phyloP scores from a whole-genome alignment of 768 basidiomycete genomes.

The Tricholoma sp. region DNA sequence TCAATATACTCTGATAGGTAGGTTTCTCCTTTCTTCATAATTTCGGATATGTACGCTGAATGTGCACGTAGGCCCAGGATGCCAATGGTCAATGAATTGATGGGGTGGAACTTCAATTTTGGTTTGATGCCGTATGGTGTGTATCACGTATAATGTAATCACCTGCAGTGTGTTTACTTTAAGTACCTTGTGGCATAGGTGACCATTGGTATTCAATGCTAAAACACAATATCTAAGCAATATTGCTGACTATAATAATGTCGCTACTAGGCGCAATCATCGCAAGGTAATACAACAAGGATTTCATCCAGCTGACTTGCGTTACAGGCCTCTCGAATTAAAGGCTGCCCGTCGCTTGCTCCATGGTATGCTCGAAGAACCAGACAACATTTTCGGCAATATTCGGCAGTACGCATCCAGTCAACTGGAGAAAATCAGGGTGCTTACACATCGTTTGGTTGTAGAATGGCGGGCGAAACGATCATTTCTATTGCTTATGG shows the following conservation, averaged over 20 bases:
- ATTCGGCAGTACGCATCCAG: conserved; percentile 10
- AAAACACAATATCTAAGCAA: too few relatives aligned
- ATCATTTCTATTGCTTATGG: conserved; percentile 31
- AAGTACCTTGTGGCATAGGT: neutral
- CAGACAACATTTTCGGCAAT: conserved; percentile 10
- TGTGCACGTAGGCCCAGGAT: conserved; percentile 11
- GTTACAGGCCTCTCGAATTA: conserved; percentile 17
- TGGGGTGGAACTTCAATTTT: conserved; percentile 13
- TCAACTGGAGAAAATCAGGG: too few relatives aligned
- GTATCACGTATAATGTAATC: neutral
- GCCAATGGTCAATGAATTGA: too few relatives aligned
- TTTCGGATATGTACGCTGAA: conserved; percentile 1
- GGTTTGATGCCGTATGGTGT: conserved; percentile 13
- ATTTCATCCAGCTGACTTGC: conserved; percentile 14
- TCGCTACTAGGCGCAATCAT: conserved; percentile 17
- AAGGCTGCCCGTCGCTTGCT: conserved; percentile 19
- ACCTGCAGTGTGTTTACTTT: neutral
- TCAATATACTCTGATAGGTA: neutral
- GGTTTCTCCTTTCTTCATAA: neutral
- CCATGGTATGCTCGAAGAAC: conserved; percentile 14
- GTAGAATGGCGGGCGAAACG: conserved; percentile 18
- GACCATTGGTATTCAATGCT: too few relatives aligned
- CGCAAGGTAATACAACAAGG: conserved; percentile 18
- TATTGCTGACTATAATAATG: too few relatives aligned
- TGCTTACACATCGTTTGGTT: neutral